Evolutionary conservation across 768 basidiomycete genomes (phyloP).

Genomic region (Russula olivacea): DNA sequence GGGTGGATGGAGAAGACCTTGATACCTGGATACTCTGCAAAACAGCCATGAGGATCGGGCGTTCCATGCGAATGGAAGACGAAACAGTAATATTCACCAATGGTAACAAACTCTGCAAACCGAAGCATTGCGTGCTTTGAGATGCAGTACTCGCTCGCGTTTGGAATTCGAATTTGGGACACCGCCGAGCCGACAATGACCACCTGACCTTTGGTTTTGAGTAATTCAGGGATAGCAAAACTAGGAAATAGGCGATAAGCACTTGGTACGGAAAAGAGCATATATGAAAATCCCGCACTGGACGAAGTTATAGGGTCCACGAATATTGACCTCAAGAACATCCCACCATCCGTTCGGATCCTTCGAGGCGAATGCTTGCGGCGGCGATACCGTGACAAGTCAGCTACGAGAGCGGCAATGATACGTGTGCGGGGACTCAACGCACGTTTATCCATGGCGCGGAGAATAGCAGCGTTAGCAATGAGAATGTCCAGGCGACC

Average conservation of each 20-base stretch:
- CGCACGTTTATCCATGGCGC: neutral
- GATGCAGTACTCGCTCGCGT: conserved; percentile 9
- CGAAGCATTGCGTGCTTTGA: conserved; percentile 13
- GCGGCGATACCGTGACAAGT: neutral
- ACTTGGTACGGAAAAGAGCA: no score
- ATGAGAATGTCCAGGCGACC: conserved; percentile 5
- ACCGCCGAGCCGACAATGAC: neutral
- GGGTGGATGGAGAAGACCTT: conserved; percentile 3
- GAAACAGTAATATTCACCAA: neutral
- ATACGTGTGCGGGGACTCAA: neutral
- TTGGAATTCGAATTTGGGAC: neutral
- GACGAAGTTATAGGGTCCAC: conserved; percentile 11
- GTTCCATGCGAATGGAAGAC: neutral
- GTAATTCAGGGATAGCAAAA: conserved; percentile 9
- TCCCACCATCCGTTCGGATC: conserved; percentile 19
- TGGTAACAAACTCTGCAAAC: conserved; percentile 10
- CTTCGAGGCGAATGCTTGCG: conserved; percentile 1
- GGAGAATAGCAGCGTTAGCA: neutral
- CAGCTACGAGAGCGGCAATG: neutral
- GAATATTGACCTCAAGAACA: conserved; percentile 15
- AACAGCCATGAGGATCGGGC: neutral
- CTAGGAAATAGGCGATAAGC: neutral
- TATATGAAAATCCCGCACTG: conserved; percentile 1
- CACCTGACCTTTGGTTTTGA: conserved; percentile 10
- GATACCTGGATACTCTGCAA: conserved; percentile 7